Evolutionary conservation across 2,329 filamentous ascomycete species (phyloP), one percentile per base, ranked within the genome.

Genomic region (Colletotrichum tabaci): DNA sequence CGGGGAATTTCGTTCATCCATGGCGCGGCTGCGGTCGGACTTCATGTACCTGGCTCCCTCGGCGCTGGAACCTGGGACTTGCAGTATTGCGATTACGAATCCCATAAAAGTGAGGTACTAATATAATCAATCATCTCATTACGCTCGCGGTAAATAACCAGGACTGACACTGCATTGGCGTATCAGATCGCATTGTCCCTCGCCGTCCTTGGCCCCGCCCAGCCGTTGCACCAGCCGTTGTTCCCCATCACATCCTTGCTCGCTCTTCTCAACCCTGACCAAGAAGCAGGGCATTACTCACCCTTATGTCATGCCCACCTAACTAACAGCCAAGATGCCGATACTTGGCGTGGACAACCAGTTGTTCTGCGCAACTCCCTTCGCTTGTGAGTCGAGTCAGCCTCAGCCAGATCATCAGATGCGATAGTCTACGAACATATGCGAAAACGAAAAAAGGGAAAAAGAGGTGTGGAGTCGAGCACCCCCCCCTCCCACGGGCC

Each of bases 71-170:
- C 30, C 47, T 66, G 55, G 62, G 40, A 61, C 67, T 61, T 55
- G 57, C 38, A 50, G 61, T n/a, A 52, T 67, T 47, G 23, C 49
- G 57, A 58, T 67, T 57, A 67, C 67, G 67, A 67, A 50, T 62
- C 67, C 35, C 63, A 60, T 12, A 23, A 38, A 61, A 5, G 60
- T 26, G 60, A 13, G 46, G 46, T n/a, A 40, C 21, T 62, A 42
- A 52, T 62, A 42, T 23, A 52, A 67, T 58, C 26, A 52, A 67
- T 53, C n/a, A 47, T 63, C 56, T 30, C 67, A 62, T 53, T 62
- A 46, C 57, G 38, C 35, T 30, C 49, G 35, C 50, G 64, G 64
- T 71, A 52, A 57, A 71, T 71, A 64, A 62, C n/a, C 23, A 53
- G 44, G 21, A 62, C 35, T 56, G 53, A 61, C 55, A 46, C 66